Evolutionary conservation across 1,284 basidiomycete species (phyloP).

Genomic region (Abortiporus biennis): DNA sequence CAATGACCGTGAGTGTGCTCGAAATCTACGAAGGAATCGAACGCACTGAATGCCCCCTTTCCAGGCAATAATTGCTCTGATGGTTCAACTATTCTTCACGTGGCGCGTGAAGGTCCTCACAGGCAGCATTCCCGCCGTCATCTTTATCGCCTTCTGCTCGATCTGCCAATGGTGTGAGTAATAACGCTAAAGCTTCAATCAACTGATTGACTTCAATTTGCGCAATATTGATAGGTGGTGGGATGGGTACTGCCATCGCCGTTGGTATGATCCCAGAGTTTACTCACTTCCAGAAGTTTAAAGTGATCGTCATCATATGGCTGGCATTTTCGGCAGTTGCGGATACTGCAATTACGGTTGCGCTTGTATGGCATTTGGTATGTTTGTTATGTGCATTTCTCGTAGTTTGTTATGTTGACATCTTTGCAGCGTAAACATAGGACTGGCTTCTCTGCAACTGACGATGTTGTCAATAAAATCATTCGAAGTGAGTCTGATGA

Average conservation of each 20-base stretch:
- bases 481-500: conserved; percentile 34
- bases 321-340: conserved; percentile 26
- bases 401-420: not conserved
- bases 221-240: conserved; percentile 21
- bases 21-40: no score
- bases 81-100: conserved; percentile 37
- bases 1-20: conserved; percentile 23
- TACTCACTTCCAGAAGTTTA: conserved; percentile 28
- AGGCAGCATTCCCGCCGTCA: conserved; percentile 21
- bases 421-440: conserved; percentile 31
- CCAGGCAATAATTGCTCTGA: conserved; percentile 31
- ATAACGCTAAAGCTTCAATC: not conserved
- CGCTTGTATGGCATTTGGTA: conserved; percentile 28
- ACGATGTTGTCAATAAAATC: conserved; percentile 33
- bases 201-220: not conserved
- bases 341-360: conserved; percentile 25
- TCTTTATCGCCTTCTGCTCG: conserved; percentile 21
- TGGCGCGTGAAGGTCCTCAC: conserved; percentile 36
- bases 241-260: conserved; percentile 28
- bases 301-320: conserved; percentile 32
- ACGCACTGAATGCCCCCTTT: not conserved
- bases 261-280: conserved; percentile 29
- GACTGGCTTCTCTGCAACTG: conserved; percentile 28
- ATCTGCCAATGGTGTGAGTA: conserved; percentile 26
- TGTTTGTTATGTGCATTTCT: not conserved